Evolutionary conservation across 805 yeast genomes (phyloP).

Genomic region (Yarrowia keelungensis): DNA sequence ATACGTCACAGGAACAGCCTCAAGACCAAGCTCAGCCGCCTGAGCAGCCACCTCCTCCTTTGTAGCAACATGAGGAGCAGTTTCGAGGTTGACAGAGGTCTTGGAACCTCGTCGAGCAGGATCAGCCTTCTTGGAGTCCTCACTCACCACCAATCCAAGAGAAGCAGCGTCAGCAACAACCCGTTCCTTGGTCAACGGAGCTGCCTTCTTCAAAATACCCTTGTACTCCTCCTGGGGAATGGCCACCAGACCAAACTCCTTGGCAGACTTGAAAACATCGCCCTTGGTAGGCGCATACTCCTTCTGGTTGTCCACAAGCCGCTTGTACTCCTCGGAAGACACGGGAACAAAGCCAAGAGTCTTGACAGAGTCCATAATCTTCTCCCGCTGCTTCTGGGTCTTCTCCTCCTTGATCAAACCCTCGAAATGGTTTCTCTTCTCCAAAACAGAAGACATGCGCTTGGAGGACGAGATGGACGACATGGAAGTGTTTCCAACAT

Average conservation of each 20-base stretch:
- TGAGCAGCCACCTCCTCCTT: slow-evolving; percentile 45
- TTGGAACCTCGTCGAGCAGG: not conserved
- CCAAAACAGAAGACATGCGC: slow-evolving; percentile 45
- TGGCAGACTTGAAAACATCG: slow-evolving; percentile 52
- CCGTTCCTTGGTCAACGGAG: slow-evolving; percentile 43
- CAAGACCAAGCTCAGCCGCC: slow-evolving; percentile 46
- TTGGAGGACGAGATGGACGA: slow-evolving; percentile 22
- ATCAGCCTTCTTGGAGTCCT: slow-evolving; percentile 1
- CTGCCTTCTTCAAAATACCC: slow-evolving; percentile 47
- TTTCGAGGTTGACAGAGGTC: not conserved
- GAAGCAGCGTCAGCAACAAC: slow-evolving; percentile 47
- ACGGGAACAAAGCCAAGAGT: slow-evolving; percentile 50
- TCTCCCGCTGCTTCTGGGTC: slow-evolving; percentile 43
- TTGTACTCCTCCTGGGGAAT: slow-evolving; percentile 57
- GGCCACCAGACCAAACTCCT: slow-evolving; percentile 55
- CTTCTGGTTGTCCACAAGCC: slow-evolving; percentile 47
- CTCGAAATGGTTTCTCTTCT: slow-evolving; percentile 48
- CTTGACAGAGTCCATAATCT: slow-evolving; percentile 47
- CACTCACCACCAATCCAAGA: slow-evolving; percentile 41
- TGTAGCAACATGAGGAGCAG: slow-evolving; percentile 33
- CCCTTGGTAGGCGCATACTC: slow-evolving; percentile 49
- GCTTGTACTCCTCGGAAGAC: slow-evolving; percentile 50
- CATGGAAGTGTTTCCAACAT: slow-evolving; percentile 31
- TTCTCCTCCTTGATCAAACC: slow-evolving; percentile 44
- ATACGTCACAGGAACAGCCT: slow-evolving; percentile 39